These are phyloP conservation scores for Pseudisothecium myosuroides DNA, from an alignment of 225 moss, liverwort and hornwort species.

Conservation along the genomic window DNA sequence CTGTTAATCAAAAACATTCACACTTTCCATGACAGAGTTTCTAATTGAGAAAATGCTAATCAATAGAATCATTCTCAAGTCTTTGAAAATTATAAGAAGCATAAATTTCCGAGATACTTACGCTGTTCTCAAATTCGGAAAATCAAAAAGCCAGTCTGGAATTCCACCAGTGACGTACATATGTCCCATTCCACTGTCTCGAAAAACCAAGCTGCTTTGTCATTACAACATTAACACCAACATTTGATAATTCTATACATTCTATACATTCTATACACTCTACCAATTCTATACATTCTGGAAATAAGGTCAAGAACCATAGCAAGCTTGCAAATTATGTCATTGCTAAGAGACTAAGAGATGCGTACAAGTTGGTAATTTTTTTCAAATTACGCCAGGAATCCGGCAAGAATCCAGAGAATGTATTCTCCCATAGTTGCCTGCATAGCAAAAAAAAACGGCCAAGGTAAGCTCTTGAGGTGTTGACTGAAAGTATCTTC, in stretches of 20 bases:
- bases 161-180: neutral
- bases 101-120: neutral
- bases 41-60: neutral
- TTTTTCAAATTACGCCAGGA: neutral
- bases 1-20: neutral
- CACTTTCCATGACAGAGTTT: neutral
- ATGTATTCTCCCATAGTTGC: slow-evolving; percentile 5
- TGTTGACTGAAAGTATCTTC: neutral
- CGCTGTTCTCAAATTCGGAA: neutral
- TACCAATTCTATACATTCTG: neutral
- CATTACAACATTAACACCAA: neutral
- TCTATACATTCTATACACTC: neutral
- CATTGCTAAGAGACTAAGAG: neutral
- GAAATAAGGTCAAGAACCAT: neutral
- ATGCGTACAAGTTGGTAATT: neutral
- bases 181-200: slow-evolving; percentile 6
- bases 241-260: neutral
- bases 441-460: neutral
- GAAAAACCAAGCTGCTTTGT: neutral
- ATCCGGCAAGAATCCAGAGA: slow-evolving; percentile 11
- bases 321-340: neutral
- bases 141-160: slow-evolving; percentile 5
- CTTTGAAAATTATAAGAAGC: neutral
- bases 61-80: neutral
- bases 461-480: neutral